Conservation (phyloP, 495 filamentous ascomycete species). For the Viridothelium virens region DNA sequence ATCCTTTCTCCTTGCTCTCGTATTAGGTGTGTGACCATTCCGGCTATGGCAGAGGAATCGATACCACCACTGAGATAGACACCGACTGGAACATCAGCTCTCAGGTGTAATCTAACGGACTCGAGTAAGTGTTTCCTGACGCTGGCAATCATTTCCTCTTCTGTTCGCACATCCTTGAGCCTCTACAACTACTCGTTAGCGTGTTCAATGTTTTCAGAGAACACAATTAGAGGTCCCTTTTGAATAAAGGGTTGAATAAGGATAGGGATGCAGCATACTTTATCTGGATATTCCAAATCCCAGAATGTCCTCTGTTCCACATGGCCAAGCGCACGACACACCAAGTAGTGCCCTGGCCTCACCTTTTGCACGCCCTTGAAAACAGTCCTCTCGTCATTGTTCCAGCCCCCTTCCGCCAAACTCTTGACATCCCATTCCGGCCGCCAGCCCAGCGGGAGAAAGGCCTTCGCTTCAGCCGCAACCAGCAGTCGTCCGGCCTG, state of each 20-base stretch:
- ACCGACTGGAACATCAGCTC: conserved; percentile 48
- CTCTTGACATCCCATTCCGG: conserved; percentile 43
- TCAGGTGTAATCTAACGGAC: conserved; percentile 41
- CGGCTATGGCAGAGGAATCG: conserved; percentile 45
- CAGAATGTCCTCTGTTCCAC: conserved; percentile 39
- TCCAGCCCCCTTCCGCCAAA: conserved; percentile 36
- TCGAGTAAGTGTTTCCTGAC: conserved; percentile 42
- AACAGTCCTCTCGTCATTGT: conserved; percentile 36
- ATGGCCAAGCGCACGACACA: conserved; percentile 25
- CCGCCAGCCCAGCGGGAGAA: conserved; percentile 19
- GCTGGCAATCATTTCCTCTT: conserved; percentile 41
- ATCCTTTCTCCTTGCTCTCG: conserved; percentile 35
- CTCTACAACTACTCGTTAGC: not conserved
- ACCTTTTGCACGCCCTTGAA: conserved; percentile 43
- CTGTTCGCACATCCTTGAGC: conserved; percentile 28
- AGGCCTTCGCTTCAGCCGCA: conserved; percentile 21
- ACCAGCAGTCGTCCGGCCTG: conserved; percentile 26
- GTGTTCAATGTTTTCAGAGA: not conserved
- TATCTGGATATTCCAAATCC: conserved; percentile 43
- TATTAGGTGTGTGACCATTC: conserved; percentile 45
- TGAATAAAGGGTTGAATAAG: not conserved
- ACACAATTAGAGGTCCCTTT: not conserved
- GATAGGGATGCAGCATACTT: conserved; percentile 28
- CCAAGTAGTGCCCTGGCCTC: conserved; percentile 33
- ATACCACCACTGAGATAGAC: conserved; percentile 49